These are phyloP conservation scores for Colletotrichum karsti DNA, from an alignment of 2,329 filamentous ascomycete genomes.

Conservation along the genomic window DNA sequence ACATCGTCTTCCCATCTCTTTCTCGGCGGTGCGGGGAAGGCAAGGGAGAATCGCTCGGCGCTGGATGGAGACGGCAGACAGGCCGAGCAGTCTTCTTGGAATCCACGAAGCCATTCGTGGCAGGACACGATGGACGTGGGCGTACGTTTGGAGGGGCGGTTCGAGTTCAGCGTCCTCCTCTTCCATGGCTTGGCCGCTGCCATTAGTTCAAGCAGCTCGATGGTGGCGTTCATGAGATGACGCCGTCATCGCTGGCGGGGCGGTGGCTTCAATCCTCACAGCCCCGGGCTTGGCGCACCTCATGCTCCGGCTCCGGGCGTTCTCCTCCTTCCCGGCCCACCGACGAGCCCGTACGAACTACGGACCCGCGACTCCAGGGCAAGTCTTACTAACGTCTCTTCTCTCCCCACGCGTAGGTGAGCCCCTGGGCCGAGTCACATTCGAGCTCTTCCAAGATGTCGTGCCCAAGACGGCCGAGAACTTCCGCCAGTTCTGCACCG, in stretches of 20 bases:
- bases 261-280: not conserved
- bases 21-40: not conserved
- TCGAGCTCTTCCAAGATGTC: constrained; percentile 87
- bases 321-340: not conserved
- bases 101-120: not conserved
- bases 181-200: not conserved
- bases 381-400: not conserved
- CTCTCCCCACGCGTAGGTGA: constrained; percentile 66
- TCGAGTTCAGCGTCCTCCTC: not conserved
- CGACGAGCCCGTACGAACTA: not conserved
- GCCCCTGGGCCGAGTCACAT: constrained; percentile 85
- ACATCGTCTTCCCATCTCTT: constrained; percentile 34
- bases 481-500: constrained; percentile 96
- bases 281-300: not conserved
- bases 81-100: not conserved
- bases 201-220: not conserved
- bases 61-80: not conserved
- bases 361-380: not conserved
- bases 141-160: not conserved
- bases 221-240: not conserved
- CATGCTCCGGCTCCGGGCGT: not conserved
- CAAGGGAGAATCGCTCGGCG: not conserved
- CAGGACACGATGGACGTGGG: not conserved
- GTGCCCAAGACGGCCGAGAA: constrained; percentile 93
- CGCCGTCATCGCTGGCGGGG: not conserved